Conservation (phyloP, 2,329 filamentous ascomycete species). For the Ceratocystis alfenasii region DNA sequence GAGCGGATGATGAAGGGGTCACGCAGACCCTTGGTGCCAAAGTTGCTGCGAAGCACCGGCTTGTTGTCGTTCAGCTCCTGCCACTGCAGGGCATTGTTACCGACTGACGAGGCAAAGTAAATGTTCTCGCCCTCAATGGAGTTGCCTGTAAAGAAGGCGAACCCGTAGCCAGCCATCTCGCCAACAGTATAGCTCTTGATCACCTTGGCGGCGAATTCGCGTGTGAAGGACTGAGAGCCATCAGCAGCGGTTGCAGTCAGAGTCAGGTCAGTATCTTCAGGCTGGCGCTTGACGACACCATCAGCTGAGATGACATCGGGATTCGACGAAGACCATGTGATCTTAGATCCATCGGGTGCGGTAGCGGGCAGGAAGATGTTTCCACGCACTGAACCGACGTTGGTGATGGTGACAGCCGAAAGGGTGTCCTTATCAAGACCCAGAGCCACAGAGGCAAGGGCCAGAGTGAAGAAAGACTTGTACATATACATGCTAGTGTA, state of each 20-base stretch:
- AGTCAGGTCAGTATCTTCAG: constrained; percentile 26
- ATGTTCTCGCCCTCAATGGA: constrained; percentile 39
- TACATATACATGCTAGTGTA: constrained; percentile 11
- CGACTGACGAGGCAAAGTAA: constrained; percentile 40
- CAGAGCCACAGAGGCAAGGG: constrained; percentile 16
- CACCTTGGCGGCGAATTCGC: constrained; percentile 30
- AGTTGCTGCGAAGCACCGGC: constrained; percentile 35
- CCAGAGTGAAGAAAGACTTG: constrained; percentile 12
- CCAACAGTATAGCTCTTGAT: constrained; percentile 28
- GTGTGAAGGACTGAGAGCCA: constrained; percentile 21
- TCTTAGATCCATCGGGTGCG: constrained; percentile 26
- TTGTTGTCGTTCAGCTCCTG: constrained; percentile 38
- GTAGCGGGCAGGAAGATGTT: constrained; percentile 31
- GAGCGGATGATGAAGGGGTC: constrained; percentile 44
- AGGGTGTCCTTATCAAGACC: constrained; percentile 23
- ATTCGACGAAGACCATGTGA: constrained; percentile 32
- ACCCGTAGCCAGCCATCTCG: constrained; percentile 37
- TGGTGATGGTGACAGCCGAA: constrained; percentile 27
- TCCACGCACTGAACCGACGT: constrained; percentile 31
- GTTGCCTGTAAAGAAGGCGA: constrained; percentile 41
- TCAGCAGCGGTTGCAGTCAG: constrained; percentile 31
- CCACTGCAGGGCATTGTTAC: constrained; percentile 42
- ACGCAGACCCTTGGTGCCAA: constrained; percentile 39
- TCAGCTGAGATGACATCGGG: constrained; percentile 29
- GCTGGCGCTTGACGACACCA: constrained; percentile 31